These are phyloP conservation scores for Neurospora sp. DNA, from an alignment of 495 filamentous ascomycete genomes.

Conservation along the genomic window DNA sequence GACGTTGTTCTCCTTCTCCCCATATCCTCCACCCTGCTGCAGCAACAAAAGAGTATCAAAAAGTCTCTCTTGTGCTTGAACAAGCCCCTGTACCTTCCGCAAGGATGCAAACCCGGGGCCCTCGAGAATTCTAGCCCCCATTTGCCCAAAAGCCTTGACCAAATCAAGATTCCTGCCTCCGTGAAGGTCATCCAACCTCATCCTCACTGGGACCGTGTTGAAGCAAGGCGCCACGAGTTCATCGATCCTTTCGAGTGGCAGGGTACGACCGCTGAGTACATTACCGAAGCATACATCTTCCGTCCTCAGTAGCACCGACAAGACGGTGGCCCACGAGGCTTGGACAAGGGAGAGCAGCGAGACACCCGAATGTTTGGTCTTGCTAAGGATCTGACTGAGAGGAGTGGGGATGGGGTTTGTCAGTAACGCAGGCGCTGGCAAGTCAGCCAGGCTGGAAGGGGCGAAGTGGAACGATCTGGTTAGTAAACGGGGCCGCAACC, in stretches of 20 bases:
- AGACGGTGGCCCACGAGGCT: constrained; percentile 53
- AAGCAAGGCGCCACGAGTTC: constrained; percentile 76
- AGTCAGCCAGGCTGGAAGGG: neutral
- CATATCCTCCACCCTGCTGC: constrained; percentile 37
- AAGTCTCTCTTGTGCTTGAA: constrained; percentile 15
- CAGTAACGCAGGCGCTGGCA: neutral
- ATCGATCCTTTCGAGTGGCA: constrained; percentile 53
- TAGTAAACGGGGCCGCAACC: constrained; percentile 40
- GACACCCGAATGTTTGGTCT: constrained; percentile 41
- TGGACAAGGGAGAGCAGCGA: constrained; percentile 58
- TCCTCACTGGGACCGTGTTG: constrained; percentile 74
- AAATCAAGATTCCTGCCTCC: constrained; percentile 37
- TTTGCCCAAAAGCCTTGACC: constrained; percentile 39
- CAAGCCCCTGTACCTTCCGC: neutral
- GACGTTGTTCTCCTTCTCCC: constrained; percentile 16
- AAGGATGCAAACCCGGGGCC: neutral
- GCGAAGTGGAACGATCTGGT: neutral
- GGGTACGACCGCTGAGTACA: constrained; percentile 62
- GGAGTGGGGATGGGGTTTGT: constrained; percentile 5
- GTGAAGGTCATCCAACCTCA: constrained; percentile 34
- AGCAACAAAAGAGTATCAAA: constrained; percentile 73
- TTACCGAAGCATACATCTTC: constrained; percentile 74
- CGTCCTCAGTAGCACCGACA: constrained; percentile 41
- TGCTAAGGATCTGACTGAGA: constrained; percentile 36
- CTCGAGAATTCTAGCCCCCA: neutral